Conservation (phyloP, 208 protist species). For the Wallacemonas collosoma region DNA sequence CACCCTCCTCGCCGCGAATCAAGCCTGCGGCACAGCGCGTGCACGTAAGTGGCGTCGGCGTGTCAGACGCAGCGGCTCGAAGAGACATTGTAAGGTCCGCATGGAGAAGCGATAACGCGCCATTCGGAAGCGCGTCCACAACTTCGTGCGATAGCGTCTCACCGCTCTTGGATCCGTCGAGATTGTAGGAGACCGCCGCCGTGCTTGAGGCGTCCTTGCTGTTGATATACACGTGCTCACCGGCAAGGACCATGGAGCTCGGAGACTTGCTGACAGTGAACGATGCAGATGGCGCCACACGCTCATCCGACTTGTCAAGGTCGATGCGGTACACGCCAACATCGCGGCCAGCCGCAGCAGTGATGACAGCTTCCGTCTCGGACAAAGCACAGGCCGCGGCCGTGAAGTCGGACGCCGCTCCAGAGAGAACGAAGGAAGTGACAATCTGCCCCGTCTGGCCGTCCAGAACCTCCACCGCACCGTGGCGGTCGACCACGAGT, state of each 20-base stretch:
- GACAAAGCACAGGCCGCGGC: slow-evolving; percentile 41
- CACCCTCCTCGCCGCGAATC: slow-evolving; percentile 10
- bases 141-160: background rate
- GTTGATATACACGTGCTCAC: slow-evolving; percentile 24
- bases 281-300: slow-evolving; percentile 19
- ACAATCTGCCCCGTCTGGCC: slow-evolving; percentile 53
- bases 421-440: slow-evolving; percentile 41
- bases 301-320: slow-evolving; percentile 35
- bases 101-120: background rate
- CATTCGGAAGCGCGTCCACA: background rate
- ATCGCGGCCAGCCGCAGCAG: slow-evolving; percentile 24
- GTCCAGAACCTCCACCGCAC: slow-evolving; percentile 56
- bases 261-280: slow-evolving; percentile 11
- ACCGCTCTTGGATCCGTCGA: background rate
- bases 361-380: slow-evolving; percentile 32
- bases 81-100: slow-evolving; percentile 9
- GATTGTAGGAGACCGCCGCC: background rate
- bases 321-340: slow-evolving; percentile 48
- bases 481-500: slow-evolving; percentile 45
- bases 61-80: background rate
- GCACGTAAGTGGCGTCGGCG: background rate
- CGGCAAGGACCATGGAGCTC: slow-evolving; percentile 25
- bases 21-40: slow-evolving; percentile 16
- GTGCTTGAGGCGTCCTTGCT: background rate
- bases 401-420: slow-evolving; percentile 20